A percentile compares a stretch with the other conserved stretches of the same genome.
Evolutionary conservation across 1,284 basidiomycete species (phyloP).

Genomic region (Ustilago tritici): DNA sequence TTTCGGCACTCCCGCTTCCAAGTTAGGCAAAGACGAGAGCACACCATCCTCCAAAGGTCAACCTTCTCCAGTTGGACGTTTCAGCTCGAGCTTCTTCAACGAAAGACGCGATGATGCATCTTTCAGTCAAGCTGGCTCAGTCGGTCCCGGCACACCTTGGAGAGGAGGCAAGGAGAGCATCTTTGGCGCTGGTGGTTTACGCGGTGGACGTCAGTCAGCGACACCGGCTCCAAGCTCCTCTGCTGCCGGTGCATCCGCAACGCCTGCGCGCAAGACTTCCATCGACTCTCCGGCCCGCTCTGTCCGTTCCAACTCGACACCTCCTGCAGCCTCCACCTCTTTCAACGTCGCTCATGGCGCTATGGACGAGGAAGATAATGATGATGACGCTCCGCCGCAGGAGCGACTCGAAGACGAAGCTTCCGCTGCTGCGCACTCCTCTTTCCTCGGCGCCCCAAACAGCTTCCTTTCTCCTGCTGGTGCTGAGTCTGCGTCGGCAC

Average conservation of each 20-base stretch:
- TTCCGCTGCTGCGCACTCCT: slow-evolving; percentile 20
- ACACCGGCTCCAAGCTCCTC: slow-evolving; percentile 36
- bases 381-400: slow-evolving; percentile 51
- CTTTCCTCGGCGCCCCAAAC: slow-evolving; percentile 21
- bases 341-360: slow-evolving; percentile 24
- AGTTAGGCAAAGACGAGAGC: slow-evolving; percentile 48
- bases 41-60: slow-evolving; percentile 39
- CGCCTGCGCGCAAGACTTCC: slow-evolving; percentile 36
- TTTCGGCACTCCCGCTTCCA: slow-evolving; percentile 55
- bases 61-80: slow-evolving; percentile 48
- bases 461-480: slow-evolving; percentile 13
- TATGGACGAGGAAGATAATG: slow-evolving; percentile 50
- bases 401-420: slow-evolving; percentile 50
- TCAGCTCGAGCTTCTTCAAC: slow-evolving; percentile 62
- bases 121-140: slow-evolving; percentile 32
- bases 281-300: slow-evolving; percentile 38
- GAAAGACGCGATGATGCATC: slow-evolving; percentile 43
- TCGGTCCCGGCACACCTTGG: slow-evolving; percentile 40
- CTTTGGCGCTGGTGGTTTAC: slow-evolving; percentile 59
- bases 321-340: slow-evolving; percentile 34
- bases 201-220: slow-evolving; percentile 47
- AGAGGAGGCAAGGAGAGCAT: slow-evolving; percentile 56
- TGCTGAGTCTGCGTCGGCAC: slow-evolving; percentile 15
- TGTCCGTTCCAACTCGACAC: slow-evolving; percentile 39
- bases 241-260: slow-evolving; percentile 13